phyloP scores from a whole-genome alignment of 2,329 filamentous ascomycete species.

The Monosporascus sp. region DNA sequence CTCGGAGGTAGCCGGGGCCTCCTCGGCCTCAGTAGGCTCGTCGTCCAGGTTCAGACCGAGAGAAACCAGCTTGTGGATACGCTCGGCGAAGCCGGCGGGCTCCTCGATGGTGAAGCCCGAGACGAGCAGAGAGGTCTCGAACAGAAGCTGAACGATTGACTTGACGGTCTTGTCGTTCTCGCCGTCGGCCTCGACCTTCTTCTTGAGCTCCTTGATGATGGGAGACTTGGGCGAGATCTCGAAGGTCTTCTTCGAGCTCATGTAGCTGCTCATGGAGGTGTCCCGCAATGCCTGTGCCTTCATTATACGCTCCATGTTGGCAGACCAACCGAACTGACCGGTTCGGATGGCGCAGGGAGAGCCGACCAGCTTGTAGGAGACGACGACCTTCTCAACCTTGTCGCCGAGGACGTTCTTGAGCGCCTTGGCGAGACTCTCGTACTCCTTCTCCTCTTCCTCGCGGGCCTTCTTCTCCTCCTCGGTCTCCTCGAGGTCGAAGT shows the following conservation, averaged over 20 bases:
- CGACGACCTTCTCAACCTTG: slow-evolving; percentile 99
- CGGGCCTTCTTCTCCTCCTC: slow-evolving; percentile 98
- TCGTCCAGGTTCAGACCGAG: slow-evolving; percentile 97
- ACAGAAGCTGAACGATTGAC: slow-evolving; percentile 96
- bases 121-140: slow-evolving; percentile 96
- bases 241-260: slow-evolving; percentile 99
- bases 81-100: slow-evolving; percentile 94
- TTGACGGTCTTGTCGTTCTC: slow-evolving; percentile 99
- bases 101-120: slow-evolving; percentile 99
- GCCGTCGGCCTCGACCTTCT: slow-evolving; percentile 95
- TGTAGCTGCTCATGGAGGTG: slow-evolving; percentile 99
- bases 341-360: slow-evolving; percentile 98
- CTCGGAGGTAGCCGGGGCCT: slow-evolving; percentile 48
- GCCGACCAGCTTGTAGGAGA: slow-evolving; percentile 93
- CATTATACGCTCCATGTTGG: slow-evolving; percentile 99
- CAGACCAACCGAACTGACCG: slow-evolving; percentile 99
- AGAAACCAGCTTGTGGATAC: slow-evolving; percentile 99
- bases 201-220: slow-evolving; percentile 99
- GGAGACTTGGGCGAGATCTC: slow-evolving; percentile 99
- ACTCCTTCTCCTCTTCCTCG: slow-evolving; percentile 98
- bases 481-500: slow-evolving; percentile 99
- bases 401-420: slow-evolving; percentile 99
- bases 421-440: slow-evolving; percentile 86
- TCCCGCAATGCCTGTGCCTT: slow-evolving; percentile 99
- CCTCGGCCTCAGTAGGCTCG: slow-evolving; percentile 66